Conservation (phyloP, 1,284 basidiomycete genomes). For the Cystobasidium slooffiae region DNA sequence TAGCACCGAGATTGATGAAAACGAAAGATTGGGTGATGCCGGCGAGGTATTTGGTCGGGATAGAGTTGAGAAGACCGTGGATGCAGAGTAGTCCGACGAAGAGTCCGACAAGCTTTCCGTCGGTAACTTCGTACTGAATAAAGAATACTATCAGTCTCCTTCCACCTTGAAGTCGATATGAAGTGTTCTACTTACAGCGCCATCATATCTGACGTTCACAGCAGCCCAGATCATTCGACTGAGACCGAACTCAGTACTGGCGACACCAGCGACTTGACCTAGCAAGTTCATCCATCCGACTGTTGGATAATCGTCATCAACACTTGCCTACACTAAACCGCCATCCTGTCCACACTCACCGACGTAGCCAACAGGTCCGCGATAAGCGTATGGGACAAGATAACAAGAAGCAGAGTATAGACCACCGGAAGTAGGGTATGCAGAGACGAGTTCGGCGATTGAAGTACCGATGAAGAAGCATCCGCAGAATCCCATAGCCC, state of each 20-base stretch:
- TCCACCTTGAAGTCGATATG: slow-evolving; percentile 54
- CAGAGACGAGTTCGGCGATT: slow-evolving; percentile 63
- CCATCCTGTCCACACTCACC: slow-evolving; percentile 64
- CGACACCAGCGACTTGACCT: slow-evolving; percentile 76
- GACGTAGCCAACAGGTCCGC: slow-evolving; percentile 66
- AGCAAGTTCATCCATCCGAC: slow-evolving; percentile 41
- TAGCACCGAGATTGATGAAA: slow-evolving; percentile 60
- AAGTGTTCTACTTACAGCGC: slow-evolving; percentile 62
- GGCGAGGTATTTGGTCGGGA: slow-evolving; percentile 79
- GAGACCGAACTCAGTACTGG: slow-evolving; percentile 86
- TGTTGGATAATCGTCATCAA: not conserved
- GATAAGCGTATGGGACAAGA: slow-evolving; percentile 69
- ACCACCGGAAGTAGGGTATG: slow-evolving; percentile 81
- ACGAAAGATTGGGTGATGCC: slow-evolving; percentile 78
- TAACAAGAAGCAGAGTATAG: slow-evolving; percentile 71
- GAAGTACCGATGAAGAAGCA: slow-evolving; percentile 53
- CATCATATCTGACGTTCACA: slow-evolving; percentile 66
- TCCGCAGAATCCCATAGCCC: slow-evolving; percentile 65
- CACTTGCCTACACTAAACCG: not conserved
- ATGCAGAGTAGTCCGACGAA: slow-evolving; percentile 49
- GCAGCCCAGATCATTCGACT: slow-evolving; percentile 87
- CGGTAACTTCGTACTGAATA: slow-evolving; percentile 56
- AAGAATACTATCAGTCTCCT: slow-evolving; percentile 54
- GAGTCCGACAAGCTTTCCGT: slow-evolving; percentile 74
- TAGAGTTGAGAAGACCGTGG: slow-evolving; percentile 66